Conservation (phyloP, 2,329 filamentous ascomycete species). For the Trichophyton benhamiae region DNA sequence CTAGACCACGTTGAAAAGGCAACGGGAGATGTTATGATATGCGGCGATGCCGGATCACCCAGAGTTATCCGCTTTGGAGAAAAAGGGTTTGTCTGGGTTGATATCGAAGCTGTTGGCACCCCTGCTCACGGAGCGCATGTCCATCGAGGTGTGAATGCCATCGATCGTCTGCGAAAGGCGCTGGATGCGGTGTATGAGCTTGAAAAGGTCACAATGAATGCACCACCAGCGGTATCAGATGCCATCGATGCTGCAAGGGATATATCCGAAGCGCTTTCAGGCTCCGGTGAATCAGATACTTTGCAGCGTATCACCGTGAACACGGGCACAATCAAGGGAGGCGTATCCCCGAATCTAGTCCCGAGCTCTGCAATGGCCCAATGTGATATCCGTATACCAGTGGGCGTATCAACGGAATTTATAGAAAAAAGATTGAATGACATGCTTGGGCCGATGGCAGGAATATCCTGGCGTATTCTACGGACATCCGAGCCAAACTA, state of each 20-base stretch:
- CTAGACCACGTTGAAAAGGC: conserved; percentile 9
- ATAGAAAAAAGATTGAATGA: conserved; percentile 1
- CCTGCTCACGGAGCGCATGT: conserved; percentile 12
- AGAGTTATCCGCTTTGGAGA: conserved; percentile 11
- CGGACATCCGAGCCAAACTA: conserved; percentile 9
- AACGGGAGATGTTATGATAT: conserved; percentile 10
- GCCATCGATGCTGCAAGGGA: conserved; percentile 5
- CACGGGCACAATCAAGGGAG: conserved; percentile 9
- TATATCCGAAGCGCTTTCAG: conserved; percentile 9
- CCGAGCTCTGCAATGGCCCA: conserved; percentile 7
- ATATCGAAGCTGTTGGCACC: conserved; percentile 7
- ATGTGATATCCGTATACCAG: conserved; percentile 10
- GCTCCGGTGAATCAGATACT: conserved; percentile 7
- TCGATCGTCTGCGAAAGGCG: conserved; percentile 8
- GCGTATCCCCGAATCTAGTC: conserved; percentile 10
- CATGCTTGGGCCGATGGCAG: conserved; percentile 9
- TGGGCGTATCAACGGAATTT: conserved; percentile 5
- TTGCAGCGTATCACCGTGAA: conserved; percentile 9
- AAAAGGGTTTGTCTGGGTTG: conserved; percentile 12
- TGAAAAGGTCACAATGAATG: conserved; percentile 3
- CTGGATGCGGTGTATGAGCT: conserved; percentile 10
- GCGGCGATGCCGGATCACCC: conserved; percentile 8
- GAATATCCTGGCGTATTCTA: conserved; percentile 7
- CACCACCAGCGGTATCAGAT: conserved; percentile 5
- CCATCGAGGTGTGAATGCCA: conserved; percentile 9